Percentiles rank a stretch among this genome's conserved stretches.
Conservation (phyloP, 1,139 yeast genomes). For the Sugiyamaella castrensis region DNA sequence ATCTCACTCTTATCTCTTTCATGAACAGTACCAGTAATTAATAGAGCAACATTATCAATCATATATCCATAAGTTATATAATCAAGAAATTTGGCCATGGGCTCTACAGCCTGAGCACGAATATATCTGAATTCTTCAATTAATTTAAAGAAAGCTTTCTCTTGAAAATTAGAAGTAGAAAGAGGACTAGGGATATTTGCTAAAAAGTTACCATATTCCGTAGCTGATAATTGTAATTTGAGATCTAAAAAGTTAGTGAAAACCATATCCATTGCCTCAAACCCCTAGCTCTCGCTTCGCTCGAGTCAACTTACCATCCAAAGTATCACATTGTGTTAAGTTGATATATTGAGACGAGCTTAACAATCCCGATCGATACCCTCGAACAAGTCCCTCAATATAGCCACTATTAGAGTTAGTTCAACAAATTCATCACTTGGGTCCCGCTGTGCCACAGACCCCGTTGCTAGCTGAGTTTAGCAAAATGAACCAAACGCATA, state of each 20-base stretch:
- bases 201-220: conserved; percentile 91
- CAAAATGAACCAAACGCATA: too few species aligned
- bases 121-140: conserved; percentile 83
- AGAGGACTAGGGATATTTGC: conserved; percentile 78
- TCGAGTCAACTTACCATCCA: conserved; percentile 48
- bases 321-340: conserved; percentile 90
- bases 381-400: conserved; percentile 92
- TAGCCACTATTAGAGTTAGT: conserved; percentile 53
- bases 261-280: not conserved
- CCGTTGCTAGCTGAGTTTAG: too few species aligned
- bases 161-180: conserved; percentile 80
- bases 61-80: conserved; percentile 92
- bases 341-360: conserved; percentile 79
- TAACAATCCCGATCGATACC: conserved; percentile 82
- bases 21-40: conserved; percentile 96
- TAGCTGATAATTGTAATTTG: conserved; percentile 87
- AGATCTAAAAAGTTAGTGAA: conserved; percentile 48
- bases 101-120: conserved; percentile 78
- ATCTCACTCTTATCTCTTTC: conserved; percentile 89
- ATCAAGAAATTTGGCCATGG: conserved; percentile 78
- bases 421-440: not conserved
- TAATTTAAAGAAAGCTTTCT: conserved; percentile 68
- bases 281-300: conserved; percentile 1
- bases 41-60: conserved; percentile 95
- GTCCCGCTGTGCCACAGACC: not conserved